phyloP scores from a whole-genome alignment of 176 grass and related monocot species.

The Bolboschoenus planiculmis region DNA sequence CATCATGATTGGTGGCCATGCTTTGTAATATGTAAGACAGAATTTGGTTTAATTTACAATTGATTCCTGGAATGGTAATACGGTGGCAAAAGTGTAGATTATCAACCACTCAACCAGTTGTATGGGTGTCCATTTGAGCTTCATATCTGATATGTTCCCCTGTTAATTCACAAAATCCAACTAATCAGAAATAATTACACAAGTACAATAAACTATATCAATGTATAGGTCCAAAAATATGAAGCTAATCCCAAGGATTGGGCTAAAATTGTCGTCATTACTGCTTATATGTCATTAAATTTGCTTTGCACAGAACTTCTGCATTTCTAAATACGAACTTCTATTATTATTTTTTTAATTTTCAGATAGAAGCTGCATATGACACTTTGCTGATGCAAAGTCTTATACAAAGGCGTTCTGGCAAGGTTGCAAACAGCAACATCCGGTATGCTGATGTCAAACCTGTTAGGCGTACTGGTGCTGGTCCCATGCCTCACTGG shows the following conservation, averaged over 20 bases:
- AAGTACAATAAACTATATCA: not conserved
- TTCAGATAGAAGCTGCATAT: slow-evolving; percentile 92
- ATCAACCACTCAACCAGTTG: too few species aligned
- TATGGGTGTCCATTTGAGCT: not conserved
- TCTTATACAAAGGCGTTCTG: slow-evolving; percentile 59
- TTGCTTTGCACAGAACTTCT: not conserved
- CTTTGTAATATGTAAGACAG: not conserved
- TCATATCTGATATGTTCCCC: not conserved
- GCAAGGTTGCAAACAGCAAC: slow-evolving; percentile 72
- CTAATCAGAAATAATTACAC: not conserved
- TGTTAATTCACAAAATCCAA: not conserved
- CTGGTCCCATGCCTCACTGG: slow-evolving; percentile 51
- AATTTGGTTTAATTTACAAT: not conserved
- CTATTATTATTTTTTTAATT: slow-evolving; percentile 14
- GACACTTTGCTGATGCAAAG: slow-evolving; percentile 93
- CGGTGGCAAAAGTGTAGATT: not conserved
- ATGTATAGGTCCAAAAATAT: not conserved
- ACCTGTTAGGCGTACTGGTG: slow-evolving; percentile 38
- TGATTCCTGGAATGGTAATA: not conserved
- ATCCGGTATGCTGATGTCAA: slow-evolving; percentile 96
- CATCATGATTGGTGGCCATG: not conserved
- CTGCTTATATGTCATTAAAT: not conserved
- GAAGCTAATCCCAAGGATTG: not conserved
- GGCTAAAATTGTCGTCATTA: not conserved
- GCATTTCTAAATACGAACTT: not conserved